phyloP scores from a whole-genome alignment of 169 alveolate genomes.

The Prorocentrum cordatum region DNA sequence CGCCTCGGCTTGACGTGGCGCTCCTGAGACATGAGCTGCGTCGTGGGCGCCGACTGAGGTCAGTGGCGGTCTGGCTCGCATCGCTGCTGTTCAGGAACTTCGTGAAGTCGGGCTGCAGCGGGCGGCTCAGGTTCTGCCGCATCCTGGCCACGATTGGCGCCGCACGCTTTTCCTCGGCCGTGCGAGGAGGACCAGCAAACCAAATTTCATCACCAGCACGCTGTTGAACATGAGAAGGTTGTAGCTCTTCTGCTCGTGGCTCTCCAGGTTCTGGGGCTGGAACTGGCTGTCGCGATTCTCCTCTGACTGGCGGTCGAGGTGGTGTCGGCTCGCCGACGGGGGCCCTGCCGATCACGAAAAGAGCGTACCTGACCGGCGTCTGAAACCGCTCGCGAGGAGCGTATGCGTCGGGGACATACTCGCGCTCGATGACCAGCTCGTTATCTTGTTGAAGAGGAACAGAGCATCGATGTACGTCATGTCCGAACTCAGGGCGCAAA shows the following conservation, averaged over 20 bases:
- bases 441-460: not conserved
- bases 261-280: too few species aligned
- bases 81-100: not conserved
- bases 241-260: too few species aligned
- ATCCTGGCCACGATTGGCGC: not conserved
- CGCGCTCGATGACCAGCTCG: not conserved
- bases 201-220: too few species aligned
- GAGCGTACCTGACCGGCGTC: not conserved
- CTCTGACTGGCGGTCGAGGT: too few species aligned
- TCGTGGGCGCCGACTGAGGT: not conserved
- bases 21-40: not conserved
- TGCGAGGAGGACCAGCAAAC: not conserved
- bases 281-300: too few species aligned
- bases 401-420: not conserved
- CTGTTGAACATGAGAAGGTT: too few species aligned
- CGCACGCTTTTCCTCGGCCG: not conserved
- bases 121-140: constrained; percentile 13
- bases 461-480: not conserved
- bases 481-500: not conserved
- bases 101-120: too few species aligned
- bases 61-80: not conserved
- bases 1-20: not conserved
- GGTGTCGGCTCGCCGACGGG: not conserved
- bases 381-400: constrained; percentile 15
- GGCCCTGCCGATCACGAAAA: not conserved